These are phyloP conservation scores for Wolfiporia cocos DNA, from an alignment of 1,284 basidiomycete genomes.

Conservation along the genomic window DNA sequence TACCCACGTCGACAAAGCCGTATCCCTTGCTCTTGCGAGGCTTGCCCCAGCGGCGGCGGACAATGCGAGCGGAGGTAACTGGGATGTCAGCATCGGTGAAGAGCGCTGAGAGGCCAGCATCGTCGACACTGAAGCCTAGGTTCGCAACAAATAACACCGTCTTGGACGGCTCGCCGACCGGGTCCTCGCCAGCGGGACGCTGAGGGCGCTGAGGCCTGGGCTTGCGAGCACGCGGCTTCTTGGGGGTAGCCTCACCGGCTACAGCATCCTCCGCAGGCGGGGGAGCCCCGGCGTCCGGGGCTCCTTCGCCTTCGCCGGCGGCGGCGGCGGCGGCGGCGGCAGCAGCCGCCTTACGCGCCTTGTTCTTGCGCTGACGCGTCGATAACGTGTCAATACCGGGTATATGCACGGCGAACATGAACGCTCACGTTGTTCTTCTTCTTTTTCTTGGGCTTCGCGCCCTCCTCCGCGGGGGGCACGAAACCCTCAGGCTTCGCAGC, in stretches of 20 bases:
- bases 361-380: too few relatives aligned
- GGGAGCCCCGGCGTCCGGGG: constrained; percentile 32
- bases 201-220: constrained; percentile 48
- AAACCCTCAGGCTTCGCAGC: constrained; percentile 43
- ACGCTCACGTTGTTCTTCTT: constrained; percentile 59
- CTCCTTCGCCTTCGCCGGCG: constrained; percentile 17
- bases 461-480: constrained; percentile 44
- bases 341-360: constrained; percentile 49
- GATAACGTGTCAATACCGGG: constrained; percentile 6
- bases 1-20: constrained; percentile 89
- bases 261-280: constrained; percentile 30
- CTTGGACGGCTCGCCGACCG: constrained; percentile 76
- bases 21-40: constrained; percentile 88
- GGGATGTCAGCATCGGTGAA: constrained; percentile 81
- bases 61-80: constrained; percentile 81
- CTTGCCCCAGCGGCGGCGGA: constrained; percentile 75
- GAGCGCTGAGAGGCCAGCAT: constrained; percentile 66
- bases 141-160: constrained; percentile 92
- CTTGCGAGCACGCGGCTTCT: constrained; percentile 55
- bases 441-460: constrained; percentile 75
- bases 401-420: constrained; percentile 12
- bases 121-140: constrained; percentile 87
- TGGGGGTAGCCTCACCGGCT: constrained; percentile 23
- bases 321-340: constrained; percentile 38
- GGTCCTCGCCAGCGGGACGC: constrained; percentile 70